These are phyloP conservation scores for Plasmodium vinckei DNA, from an alignment of 169 alveolate genomes.

Conservation along the genomic window DNA sequence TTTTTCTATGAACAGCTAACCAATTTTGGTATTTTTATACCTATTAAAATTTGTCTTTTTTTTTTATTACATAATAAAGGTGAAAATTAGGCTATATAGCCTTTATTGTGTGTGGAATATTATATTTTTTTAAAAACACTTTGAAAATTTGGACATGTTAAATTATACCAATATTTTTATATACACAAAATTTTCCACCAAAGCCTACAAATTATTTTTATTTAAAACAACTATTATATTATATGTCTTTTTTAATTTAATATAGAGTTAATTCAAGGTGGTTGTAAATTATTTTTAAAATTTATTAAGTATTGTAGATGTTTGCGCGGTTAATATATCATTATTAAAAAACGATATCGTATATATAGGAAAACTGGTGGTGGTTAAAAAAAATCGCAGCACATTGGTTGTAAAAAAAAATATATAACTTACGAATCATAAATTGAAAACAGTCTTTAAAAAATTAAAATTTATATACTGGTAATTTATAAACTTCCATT, in stretches of 20 bases:
- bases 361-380: too few relatives aligned
- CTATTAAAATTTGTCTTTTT: slow-evolving; percentile 21
- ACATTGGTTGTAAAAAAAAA: too few relatives aligned
- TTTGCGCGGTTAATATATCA: too few relatives aligned
- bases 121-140: neutral
- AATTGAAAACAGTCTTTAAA: too few relatives aligned
- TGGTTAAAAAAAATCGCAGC: too few relatives aligned
- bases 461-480: neutral
- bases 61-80: slow-evolving; percentile 6
- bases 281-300: slow-evolving; percentile 1
- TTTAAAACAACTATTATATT: too few relatives aligned
- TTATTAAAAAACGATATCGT: too few relatives aligned
- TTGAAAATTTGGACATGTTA: slow-evolving; percentile 8
- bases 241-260: slow-evolving; percentile 2
- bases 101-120: neutral
- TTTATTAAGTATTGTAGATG: neutral
- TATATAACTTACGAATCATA: too few relatives aligned
- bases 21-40: slow-evolving; percentile 1
- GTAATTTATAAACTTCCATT: slow-evolving; percentile 8
- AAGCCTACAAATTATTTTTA: too few relatives aligned
- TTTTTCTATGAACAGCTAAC: slow-evolving; percentile 6
- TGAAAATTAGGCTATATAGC: neutral
- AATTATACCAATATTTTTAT: neutral
- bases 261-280: slow-evolving; percentile 13
- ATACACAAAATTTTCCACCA: neutral